A percentile compares a stretch with the other conserved stretches of the same genome.
Evolutionary conservation across 1,284 basidiomycete genomes (phyloP).

Genomic region (Pyrrhoderma lamaoense): DNA sequence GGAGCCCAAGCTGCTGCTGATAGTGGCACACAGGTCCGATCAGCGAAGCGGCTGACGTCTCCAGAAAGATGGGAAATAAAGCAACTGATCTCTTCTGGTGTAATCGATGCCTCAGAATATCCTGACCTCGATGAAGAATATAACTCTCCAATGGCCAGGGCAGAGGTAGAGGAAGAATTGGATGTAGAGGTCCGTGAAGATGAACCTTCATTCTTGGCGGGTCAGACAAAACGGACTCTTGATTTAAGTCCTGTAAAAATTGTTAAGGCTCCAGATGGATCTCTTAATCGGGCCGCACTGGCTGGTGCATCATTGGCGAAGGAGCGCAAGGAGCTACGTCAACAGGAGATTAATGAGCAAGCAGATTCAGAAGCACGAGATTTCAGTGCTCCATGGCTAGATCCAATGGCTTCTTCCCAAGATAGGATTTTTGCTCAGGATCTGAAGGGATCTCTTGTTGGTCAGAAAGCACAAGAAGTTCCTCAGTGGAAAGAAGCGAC

Average conservation of each 20-base stretch:
- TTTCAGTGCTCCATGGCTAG: slow-evolving; percentile 93
- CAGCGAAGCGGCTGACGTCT: slow-evolving; percentile 88
- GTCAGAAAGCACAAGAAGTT: slow-evolving; percentile 75
- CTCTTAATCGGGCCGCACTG: slow-evolving; percentile 91
- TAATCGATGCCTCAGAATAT: slow-evolving; percentile 88
- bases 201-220: slow-evolving; percentile 93
- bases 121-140: slow-evolving; percentile 94
- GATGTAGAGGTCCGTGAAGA: slow-evolving; percentile 97
- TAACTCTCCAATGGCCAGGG: slow-evolving; percentile 65
- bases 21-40: slow-evolving; percentile 45
- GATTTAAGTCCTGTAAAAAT: slow-evolving; percentile 98
- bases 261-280: slow-evolving; percentile 91
- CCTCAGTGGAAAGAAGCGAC: slow-evolving; percentile 91
- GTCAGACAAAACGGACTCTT: slow-evolving; percentile 91
- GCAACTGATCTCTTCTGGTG: slow-evolving; percentile 95
- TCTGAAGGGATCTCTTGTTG: slow-evolving; percentile 73
- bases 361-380: slow-evolving; percentile 92
- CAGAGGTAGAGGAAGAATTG: slow-evolving; percentile 90
- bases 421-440: slow-evolving; percentile 95
- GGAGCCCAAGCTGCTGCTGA: slow-evolving; percentile 41
- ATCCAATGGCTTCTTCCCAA: slow-evolving; percentile 89
- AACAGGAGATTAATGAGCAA: slow-evolving; percentile 91
- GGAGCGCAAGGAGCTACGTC: slow-evolving; percentile 88
- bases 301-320: slow-evolving; percentile 91
- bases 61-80: slow-evolving; percentile 99